These are phyloP conservation scores for Aspergillus diversus DNA, from an alignment of 495 filamentous ascomycete species.

Conservation along the genomic window DNA sequence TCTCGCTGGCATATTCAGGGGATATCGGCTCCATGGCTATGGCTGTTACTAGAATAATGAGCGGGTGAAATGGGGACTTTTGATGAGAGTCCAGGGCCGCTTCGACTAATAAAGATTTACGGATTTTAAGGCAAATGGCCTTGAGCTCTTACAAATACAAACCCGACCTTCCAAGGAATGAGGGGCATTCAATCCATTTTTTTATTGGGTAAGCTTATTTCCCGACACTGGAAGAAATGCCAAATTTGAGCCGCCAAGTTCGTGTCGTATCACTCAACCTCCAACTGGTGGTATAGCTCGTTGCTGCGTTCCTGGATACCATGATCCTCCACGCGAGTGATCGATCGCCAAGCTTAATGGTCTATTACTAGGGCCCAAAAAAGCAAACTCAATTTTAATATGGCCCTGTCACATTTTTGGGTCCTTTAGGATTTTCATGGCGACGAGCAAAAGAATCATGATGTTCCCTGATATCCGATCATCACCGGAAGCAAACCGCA, in stretches of 20 bases:
- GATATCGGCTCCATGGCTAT: background rate
- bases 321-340: background rate
- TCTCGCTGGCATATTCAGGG: slow-evolving; percentile 23
- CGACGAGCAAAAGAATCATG: too few relatives aligned
- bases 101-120: background rate
- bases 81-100: background rate
- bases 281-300: too few relatives aligned
- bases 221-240: background rate
- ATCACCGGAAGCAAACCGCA: too few relatives aligned
- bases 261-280: too few relatives aligned
- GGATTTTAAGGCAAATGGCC: background rate
- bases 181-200: too few relatives aligned
- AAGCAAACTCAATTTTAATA: background rate
- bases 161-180: too few relatives aligned
- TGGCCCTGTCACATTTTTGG: background rate
- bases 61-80: background rate
- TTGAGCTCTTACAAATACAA: too few relatives aligned
- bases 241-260: too few relatives aligned
- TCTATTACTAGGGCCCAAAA: background rate
- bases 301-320: too few relatives aligned
- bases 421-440: too few relatives aligned
- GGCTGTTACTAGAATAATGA: slow-evolving; percentile 1
- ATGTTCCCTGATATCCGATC: too few relatives aligned
- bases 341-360: background rate
- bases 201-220: background rate